Conservation (phyloP, 2,329 filamentous ascomycete species). For the Monascus ruber region DNA sequence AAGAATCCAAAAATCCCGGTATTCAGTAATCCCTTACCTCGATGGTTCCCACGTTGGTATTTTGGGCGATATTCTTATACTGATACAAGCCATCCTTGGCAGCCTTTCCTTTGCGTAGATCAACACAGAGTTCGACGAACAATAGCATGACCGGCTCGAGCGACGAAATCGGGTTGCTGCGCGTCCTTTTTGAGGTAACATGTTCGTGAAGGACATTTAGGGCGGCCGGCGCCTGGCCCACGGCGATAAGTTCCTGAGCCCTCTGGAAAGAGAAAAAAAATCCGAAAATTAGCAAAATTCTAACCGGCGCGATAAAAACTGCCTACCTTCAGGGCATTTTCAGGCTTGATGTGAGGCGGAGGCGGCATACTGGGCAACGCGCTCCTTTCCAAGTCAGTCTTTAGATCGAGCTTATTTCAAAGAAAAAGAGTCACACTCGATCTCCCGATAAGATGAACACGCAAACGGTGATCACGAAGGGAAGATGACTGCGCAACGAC, state of each 20-base stretch:
- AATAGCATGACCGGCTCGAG: conserved; percentile 98
- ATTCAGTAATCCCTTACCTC: conserved; percentile 48
- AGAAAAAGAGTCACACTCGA: no score
- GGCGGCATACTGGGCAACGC: conserved; percentile 62
- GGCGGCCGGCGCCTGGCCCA: conserved; percentile 84
- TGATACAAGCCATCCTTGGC: conserved; percentile 98
- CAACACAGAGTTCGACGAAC: conserved; percentile 91
- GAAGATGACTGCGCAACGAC: conserved; percentile 10
- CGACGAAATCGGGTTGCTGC: conserved; percentile 91
- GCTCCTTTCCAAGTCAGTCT: conserved; percentile 8
- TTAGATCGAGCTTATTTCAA: no score
- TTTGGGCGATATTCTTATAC: conserved; percentile 99
- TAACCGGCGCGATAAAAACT: conserved; percentile 2
- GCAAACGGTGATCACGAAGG: no score
- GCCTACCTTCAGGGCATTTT: conserved; percentile 85
- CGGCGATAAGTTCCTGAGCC: conserved; percentile 96
- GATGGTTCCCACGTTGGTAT: conserved; percentile 96
- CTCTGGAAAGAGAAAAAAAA: conserved; percentile 39
- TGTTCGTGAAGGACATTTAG: conserved; percentile 95
- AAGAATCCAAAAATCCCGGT: background rate
- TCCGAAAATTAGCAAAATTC: conserved; percentile 2
- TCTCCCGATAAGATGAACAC: no score
- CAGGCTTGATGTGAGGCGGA: conserved; percentile 91
- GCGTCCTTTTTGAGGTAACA: conserved; percentile 94
- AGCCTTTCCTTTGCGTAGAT: conserved; percentile 94